phyloP scores from a whole-genome alignment of 2,329 filamentous ascomycete species.

The Dactylonectria estremocensis region DNA sequence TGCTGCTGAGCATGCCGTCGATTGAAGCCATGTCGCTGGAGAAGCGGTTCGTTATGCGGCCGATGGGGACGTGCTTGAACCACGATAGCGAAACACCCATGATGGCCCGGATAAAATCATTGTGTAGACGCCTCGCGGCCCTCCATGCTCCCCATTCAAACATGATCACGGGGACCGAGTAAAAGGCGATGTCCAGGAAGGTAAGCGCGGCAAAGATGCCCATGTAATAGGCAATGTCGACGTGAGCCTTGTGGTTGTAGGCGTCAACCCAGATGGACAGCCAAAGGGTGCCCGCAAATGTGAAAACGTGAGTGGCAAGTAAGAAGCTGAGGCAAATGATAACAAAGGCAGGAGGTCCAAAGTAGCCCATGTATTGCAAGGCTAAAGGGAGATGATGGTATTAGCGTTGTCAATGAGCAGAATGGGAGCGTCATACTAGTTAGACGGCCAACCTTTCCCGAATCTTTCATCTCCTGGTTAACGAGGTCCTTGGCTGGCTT shows the following conservation, averaged over 20 bases:
- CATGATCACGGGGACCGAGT: slow-evolving; percentile 59
- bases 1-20: slow-evolving; percentile 63
- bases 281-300: slow-evolving; percentile 63
- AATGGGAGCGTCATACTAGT: slow-evolving; percentile 55
- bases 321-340: slow-evolving; percentile 57
- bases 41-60: slow-evolving; percentile 69
- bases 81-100: slow-evolving; percentile 70
- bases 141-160: slow-evolving; percentile 71
- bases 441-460: slow-evolving; percentile 61
- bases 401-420: slow-evolving; percentile 14
- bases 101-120: slow-evolving; percentile 66
- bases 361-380: slow-evolving; percentile 67
- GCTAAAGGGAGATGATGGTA: slow-evolving; percentile 50
- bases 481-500: slow-evolving; percentile 60
- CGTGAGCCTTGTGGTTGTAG: slow-evolving; percentile 59
- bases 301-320: slow-evolving; percentile 59
- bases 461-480: slow-evolving; percentile 63
- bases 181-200: slow-evolving; percentile 60
- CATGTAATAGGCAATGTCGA: slow-evolving; percentile 66
- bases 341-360: slow-evolving; percentile 62
- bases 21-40: slow-evolving; percentile 71
- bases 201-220: slow-evolving; percentile 66
- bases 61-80: slow-evolving; percentile 69
- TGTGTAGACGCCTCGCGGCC: slow-evolving; percentile 68
- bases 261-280: slow-evolving; percentile 70